Base-by-base conservation (phyloP, 1,284 basidiomycete species). In the Sanghuangporus sanghuang region DNA sequence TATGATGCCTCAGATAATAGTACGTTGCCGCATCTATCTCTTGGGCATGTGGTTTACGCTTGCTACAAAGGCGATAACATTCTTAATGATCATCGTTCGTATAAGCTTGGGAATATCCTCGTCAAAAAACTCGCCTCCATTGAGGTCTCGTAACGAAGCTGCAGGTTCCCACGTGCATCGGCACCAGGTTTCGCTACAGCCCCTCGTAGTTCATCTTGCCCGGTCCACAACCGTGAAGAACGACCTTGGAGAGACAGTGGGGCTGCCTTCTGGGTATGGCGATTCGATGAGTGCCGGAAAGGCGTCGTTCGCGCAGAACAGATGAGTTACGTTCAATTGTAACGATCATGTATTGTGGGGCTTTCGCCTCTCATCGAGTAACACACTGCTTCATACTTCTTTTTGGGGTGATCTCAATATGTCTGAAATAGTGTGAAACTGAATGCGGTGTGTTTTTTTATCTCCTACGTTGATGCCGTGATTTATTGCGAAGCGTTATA, bases 31-130 rank as follows among this genome's bases (percentile, higher is more conserved):
- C 48, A 11, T 14, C 11, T 16, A 23, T 38, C 16, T 5, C 12
- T 40, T 18, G 35, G 18, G 42, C 16, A 16, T 36, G 18, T 44
- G 35, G 21, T 32, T 39, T 49, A 21, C 27, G 9, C 23, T n/a
- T 40, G 56, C 36, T 35, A 59, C 18, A 23, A 66, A 73, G 72
- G 72, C 71, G 18, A 67, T 76, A 53, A 72, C 73, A 3, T 76
- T 76, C 67, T 74, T 72, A 7, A 69, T 75, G 57, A 73, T 76
- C 59, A 75, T 76, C 57, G 71, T 76, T 46, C 74, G 74, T 21
- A 70, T 75, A 40, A 73, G 73, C 0, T 64, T 76, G 18, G 74
- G 74, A 39, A 59, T 73, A 14, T 52, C 49, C 23, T 16, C 59
- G 6, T 23, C 46, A 7, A 27, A 18, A 11, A 12, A 9, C 12